These are phyloP conservation scores for Aspergillus quadricinctus DNA, from an alignment of 2,329 filamentous ascomycete species.

Conservation along the genomic window DNA sequence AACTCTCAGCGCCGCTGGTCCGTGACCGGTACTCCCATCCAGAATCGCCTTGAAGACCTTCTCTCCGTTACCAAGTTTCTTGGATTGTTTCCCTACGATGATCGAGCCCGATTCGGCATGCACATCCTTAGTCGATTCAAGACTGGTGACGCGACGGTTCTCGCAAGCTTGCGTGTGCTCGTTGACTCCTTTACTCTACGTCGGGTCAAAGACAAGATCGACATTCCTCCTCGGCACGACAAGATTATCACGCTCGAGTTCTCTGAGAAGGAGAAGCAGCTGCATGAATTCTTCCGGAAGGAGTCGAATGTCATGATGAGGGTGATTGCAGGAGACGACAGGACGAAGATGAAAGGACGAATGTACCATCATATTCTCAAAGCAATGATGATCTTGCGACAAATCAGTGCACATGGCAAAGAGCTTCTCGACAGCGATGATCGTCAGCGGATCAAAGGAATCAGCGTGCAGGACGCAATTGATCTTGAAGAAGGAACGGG, in stretches of 20 bases:
- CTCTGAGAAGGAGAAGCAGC: conserved; percentile 63
- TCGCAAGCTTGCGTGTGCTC: conserved; percentile 75
- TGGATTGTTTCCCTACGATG: conserved; percentile 78
- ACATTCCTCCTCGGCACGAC: conserved; percentile 72
- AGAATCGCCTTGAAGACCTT: conserved; percentile 88
- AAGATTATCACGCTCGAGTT: conserved; percentile 71
- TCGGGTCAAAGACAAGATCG: conserved; percentile 84
- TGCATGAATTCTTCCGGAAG: conserved; percentile 81
- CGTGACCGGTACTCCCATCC: conserved; percentile 93
- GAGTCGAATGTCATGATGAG: conserved; percentile 77
- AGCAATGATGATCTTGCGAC: conserved; percentile 80
- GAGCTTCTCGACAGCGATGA: conserved; percentile 85
- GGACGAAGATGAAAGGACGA: conserved; percentile 69
- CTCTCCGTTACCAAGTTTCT: conserved; percentile 83
- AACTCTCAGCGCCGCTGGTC: conserved; percentile 84
- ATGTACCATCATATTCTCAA: conserved; percentile 93
- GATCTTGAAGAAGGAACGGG: conserved; percentile 78
- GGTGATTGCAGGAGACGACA: conserved; percentile 63
- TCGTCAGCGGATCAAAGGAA: conserved; percentile 71
- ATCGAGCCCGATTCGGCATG: conserved; percentile 68
- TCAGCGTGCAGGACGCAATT: conserved; percentile 80
- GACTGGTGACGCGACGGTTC: conserved; percentile 73
- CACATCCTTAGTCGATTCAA: conserved; percentile 86
- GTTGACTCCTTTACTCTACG: conserved; percentile 93
- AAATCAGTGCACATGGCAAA: conserved; percentile 91